A percentile compares a stretch with the other conserved stretches of the same genome.
phyloP scores from a whole-genome alignment of 177 flowering plant genomes.

The Vitis hybrid region DNA sequence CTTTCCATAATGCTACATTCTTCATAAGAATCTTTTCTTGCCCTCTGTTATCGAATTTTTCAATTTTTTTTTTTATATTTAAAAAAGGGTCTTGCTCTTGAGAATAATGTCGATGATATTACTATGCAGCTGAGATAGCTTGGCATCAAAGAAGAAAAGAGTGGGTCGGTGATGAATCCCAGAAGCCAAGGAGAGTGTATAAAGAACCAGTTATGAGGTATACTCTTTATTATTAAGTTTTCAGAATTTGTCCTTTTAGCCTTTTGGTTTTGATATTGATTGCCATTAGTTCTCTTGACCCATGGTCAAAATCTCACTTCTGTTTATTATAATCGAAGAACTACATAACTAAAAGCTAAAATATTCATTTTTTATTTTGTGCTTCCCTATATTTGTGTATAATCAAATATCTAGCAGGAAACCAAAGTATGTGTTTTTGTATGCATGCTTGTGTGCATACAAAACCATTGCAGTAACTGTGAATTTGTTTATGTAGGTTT shows the following conservation, averaged over 20 bases:
- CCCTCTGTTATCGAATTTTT: too few species aligned
- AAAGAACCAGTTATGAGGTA: conserved; percentile 53
- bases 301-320: neutral
- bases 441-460: neutral
- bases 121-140: conserved; percentile 39
- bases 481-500: neutral
- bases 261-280: neutral
- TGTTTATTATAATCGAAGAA: neutral
- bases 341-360: neutral
- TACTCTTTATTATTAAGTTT: neutral
- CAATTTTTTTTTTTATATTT: too few species aligned
- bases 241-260: neutral
- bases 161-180: conserved; percentile 48
- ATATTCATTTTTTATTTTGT: neutral
- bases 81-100: neutral
- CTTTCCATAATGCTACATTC: too few species aligned
- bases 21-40: too few species aligned
- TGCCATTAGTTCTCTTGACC: neutral
- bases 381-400: neutral
- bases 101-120: conserved; percentile 1
- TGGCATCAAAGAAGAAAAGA: conserved; percentile 54
- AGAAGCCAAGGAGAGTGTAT: conserved; percentile 25
- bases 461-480: neutral
- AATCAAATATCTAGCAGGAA: neutral
- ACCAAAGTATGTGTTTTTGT: neutral